Evolutionary conservation across 805 yeast genomes (phyloP).

Genomic region (Torulaspora franciscae): DNA sequence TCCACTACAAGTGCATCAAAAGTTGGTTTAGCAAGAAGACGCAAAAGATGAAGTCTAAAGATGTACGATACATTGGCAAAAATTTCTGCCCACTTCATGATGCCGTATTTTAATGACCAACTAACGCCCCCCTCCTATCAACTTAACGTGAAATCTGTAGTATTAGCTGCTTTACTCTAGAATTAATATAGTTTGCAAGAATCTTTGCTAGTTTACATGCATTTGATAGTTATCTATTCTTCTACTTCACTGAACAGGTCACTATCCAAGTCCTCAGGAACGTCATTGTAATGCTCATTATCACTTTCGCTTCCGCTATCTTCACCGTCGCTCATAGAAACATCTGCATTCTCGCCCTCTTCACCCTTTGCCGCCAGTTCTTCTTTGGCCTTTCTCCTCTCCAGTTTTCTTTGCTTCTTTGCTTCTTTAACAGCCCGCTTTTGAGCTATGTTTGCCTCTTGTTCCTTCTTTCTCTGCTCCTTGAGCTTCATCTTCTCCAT

Average conservation of each 20-base stretch:
- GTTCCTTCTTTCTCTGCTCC: constrained; percentile 68
- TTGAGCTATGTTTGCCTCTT: constrained; percentile 68
- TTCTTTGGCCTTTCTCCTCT: constrained; percentile 42
- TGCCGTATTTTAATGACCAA: constrained; percentile 25
- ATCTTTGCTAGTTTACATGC: constrained; percentile 6
- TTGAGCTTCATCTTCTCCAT: constrained; percentile 55
- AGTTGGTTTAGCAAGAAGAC: constrained; percentile 89
- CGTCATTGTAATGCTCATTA: constrained; percentile 38
- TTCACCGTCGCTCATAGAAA: constrained; percentile 15
- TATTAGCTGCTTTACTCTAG: not conserved
- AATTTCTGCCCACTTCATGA: constrained; percentile 50
- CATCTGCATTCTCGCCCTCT: constrained; percentile 27
- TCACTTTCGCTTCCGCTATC: constrained; percentile 27
- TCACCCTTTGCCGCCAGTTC: constrained; percentile 22
- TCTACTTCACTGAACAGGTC: constrained; percentile 45
- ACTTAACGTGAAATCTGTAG: constrained; percentile 2
- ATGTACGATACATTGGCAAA: constrained; percentile 25
- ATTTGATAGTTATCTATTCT: constrained; percentile 3
- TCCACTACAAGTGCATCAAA: constrained; percentile 85
- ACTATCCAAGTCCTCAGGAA: constrained; percentile 45
- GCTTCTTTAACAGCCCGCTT: constrained; percentile 71
- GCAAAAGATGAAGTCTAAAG: constrained; percentile 30
- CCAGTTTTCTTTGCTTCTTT: constrained; percentile 63
- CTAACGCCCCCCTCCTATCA: not conserved
- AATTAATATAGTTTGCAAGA: not conserved